These are phyloP conservation scores for Coemansia sp. DNA, from an alignment of 192 early-diverging fungal genomes.

Conservation along the genomic window DNA sequence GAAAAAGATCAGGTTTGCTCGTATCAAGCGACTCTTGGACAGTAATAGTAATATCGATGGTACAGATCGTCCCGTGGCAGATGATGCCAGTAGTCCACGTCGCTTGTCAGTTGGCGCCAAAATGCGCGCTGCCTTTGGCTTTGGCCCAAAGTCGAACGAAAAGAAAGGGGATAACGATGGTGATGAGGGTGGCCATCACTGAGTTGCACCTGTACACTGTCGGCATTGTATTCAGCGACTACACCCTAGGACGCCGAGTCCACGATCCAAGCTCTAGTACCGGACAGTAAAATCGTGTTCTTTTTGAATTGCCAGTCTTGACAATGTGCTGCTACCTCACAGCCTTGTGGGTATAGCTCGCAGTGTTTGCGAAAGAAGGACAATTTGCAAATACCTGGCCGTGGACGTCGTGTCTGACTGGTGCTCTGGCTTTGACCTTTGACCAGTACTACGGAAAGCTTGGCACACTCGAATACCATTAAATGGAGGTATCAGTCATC, in stretches of 20 bases:
- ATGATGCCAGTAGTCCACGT: not conserved
- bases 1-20: constrained; percentile 34
- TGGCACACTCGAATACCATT: constrained; percentile 35
- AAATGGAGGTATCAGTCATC: constrained; percentile 41
- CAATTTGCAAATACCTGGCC: constrained; percentile 40
- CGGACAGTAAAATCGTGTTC: too few species aligned
- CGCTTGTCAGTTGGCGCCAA: constrained; percentile 34
- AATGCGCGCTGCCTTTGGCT: constrained; percentile 43
- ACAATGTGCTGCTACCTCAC: constrained; percentile 17
- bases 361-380: constrained; percentile 19
- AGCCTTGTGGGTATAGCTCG: not conserved
- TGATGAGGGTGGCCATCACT: not conserved
- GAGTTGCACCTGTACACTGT: not conserved
- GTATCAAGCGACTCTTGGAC: constrained; percentile 28
- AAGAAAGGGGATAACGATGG: not conserved
- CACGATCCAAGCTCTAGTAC: constrained; percentile 29
- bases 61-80: not conserved
- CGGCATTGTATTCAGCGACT: not conserved
- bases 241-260: constrained; percentile 18
- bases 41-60: not conserved
- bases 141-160: constrained; percentile 13
- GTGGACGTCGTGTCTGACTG: constrained; percentile 22
- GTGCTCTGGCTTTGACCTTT: constrained; percentile 57
- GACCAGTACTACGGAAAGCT: constrained; percentile 46
- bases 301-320: too few species aligned